Evolutionary conservation across 2,329 filamentous ascomycete species (phyloP).

Genomic region (Paraphoma chrysanthemicola): DNA sequence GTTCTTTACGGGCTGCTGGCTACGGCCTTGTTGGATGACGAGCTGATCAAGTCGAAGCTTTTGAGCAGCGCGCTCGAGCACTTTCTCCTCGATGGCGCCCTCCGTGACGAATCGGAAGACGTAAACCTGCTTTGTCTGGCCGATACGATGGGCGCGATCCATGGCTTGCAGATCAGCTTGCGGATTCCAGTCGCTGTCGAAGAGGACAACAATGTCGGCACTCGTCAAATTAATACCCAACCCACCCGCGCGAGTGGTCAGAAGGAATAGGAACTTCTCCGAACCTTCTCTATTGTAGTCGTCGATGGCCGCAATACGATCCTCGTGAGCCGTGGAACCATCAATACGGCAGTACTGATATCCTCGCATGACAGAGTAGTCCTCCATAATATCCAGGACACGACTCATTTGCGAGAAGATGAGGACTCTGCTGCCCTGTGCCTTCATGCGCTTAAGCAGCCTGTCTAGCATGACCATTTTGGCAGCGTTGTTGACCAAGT

Average conservation of each 20-base stretch:
- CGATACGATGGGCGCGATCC: slow-evolving; percentile 98
- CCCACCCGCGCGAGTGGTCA: slow-evolving; percentile 94
- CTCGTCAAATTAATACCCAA: slow-evolving; percentile 95
- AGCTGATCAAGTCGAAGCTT: slow-evolving; percentile 96
- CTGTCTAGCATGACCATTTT: slow-evolving; percentile 99
- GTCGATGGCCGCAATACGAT: slow-evolving; percentile 96
- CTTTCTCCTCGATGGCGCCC: slow-evolving; percentile 98
- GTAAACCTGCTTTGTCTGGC: slow-evolving; percentile 96
- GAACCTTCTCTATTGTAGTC: slow-evolving; percentile 97
- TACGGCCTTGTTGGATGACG: slow-evolving; percentile 95
- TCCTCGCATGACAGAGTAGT: slow-evolving; percentile 95
- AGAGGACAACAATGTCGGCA: slow-evolving; percentile 94
- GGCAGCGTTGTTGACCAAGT: slow-evolving; percentile 88
- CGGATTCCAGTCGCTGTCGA: slow-evolving; percentile 98
- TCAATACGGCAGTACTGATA: slow-evolving; percentile 98
- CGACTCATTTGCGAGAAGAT: slow-evolving; percentile 99
- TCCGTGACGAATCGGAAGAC: slow-evolving; percentile 98
- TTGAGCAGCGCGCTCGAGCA: slow-evolving; percentile 93
- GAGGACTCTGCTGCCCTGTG: slow-evolving; percentile 90
- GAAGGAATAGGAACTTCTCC: slow-evolving; percentile 86
- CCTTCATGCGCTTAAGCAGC: slow-evolving; percentile 81
- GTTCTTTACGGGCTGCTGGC: slow-evolving; percentile 87
- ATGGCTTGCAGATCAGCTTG: slow-evolving; percentile 98
- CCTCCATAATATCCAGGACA: slow-evolving; percentile 93
- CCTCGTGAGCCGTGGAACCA: slow-evolving; percentile 94